Conservation (phyloP, 2,329 filamentous ascomycete genomes). For the Escovopsis sp. region DNA sequence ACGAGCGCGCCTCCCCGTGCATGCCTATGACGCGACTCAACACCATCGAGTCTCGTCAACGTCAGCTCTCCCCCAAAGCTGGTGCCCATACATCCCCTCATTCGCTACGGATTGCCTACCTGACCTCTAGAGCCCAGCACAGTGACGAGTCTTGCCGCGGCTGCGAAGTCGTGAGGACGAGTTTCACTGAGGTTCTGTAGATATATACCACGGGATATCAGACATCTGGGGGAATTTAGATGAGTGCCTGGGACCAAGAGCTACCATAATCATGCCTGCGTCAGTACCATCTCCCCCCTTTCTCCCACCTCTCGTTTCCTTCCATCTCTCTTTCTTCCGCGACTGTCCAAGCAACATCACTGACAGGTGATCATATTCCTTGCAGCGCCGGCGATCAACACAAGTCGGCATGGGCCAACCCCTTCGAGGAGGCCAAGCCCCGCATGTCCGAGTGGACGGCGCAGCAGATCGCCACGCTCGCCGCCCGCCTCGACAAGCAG, state of each 20-base stretch:
- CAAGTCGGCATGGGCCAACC: slow-evolving; percentile 43
- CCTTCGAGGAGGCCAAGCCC: slow-evolving; percentile 59
- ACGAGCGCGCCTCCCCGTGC: background rate
- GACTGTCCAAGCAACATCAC: too few relatives aligned
- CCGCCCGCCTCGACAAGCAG: slow-evolving; percentile 77
- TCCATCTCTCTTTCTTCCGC: too few relatives aligned
- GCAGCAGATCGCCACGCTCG: slow-evolving; percentile 76
- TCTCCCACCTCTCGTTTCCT: background rate
- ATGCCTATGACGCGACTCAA: background rate
- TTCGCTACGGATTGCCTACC: too few relatives aligned
- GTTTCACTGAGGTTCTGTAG: too few relatives aligned
- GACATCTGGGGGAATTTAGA: slow-evolving; percentile 4
- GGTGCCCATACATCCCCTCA: too few relatives aligned
- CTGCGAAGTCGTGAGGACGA: too few relatives aligned
- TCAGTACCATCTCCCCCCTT: slow-evolving; percentile 14
- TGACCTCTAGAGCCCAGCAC: too few relatives aligned
- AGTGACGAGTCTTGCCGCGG: too few relatives aligned
- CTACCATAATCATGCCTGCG: slow-evolving; percentile 26
- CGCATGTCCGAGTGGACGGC: slow-evolving; percentile 71
- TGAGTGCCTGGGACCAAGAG: slow-evolving; percentile 10
- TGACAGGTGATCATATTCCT: slow-evolving; percentile 7
- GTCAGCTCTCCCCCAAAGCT: too few relatives aligned
- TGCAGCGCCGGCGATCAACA: slow-evolving; percentile 53
- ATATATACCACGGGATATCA: too few relatives aligned
- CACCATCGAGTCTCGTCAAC: too few relatives aligned